Conservation (phyloP, 768 basidiomycete genomes). For the Russula virescens region DNA sequence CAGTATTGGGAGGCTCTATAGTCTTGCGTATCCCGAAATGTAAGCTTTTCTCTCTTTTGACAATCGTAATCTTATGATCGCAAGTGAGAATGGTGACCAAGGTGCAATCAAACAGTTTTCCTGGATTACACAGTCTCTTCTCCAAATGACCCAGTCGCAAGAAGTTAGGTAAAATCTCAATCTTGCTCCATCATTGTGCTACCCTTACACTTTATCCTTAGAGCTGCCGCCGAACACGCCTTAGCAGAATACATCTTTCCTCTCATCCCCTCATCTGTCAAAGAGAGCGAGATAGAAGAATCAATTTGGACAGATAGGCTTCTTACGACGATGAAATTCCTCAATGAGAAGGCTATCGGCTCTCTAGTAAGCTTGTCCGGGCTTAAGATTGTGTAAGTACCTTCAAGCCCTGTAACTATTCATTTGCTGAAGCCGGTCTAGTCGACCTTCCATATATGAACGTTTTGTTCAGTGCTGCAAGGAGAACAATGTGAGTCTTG, state of each 20-base stretch:
- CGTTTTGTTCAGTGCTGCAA: constrained; percentile 69
- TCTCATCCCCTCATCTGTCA: constrained; percentile 48
- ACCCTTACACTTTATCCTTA: constrained; percentile 26
- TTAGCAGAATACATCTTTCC: constrained; percentile 78
- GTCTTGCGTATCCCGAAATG: constrained; percentile 86
- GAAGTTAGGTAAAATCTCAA: constrained; percentile 51
- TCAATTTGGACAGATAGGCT: constrained; percentile 80
- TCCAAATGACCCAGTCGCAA: constrained; percentile 45
- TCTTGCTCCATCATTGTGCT: background rate
- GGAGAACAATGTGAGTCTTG: constrained; percentile 70
- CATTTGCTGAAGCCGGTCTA: constrained; percentile 27
- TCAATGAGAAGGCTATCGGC: constrained; percentile 54
- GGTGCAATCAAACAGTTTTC: constrained; percentile 73
- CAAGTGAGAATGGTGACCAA: constrained; percentile 73
- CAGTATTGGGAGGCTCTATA: constrained; percentile 71
- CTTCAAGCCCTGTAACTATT: background rate
- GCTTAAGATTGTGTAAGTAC: constrained; percentile 55
- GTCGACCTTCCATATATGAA: constrained; percentile 66
- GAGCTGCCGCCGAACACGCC: constrained; percentile 58
- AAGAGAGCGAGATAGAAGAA: constrained; percentile 62
- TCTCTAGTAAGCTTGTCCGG: constrained; percentile 56
- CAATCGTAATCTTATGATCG: background rate
- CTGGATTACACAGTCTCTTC: constrained; percentile 84
- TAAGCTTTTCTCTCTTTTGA: constrained; percentile 30
- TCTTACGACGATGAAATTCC: constrained; percentile 60